A percentile compares a stretch with the other conserved stretches of the same genome.
Conservation (phyloP, 2,329 filamentous ascomycete species). For the Fusarium austroafricanum region DNA sequence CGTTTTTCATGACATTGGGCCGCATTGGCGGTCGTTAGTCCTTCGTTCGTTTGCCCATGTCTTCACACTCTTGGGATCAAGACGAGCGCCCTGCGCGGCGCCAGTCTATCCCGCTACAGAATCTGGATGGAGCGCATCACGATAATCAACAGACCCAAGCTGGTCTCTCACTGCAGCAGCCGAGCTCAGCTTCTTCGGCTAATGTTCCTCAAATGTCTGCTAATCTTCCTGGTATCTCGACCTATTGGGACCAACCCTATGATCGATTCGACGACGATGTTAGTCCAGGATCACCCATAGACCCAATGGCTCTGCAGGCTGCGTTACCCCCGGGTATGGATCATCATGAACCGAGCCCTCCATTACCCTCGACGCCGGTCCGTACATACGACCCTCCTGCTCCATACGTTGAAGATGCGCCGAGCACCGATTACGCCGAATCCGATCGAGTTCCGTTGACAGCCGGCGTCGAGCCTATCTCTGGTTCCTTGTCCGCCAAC, state of each 20-base stretch:
- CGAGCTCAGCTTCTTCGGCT: constrained; percentile 12
- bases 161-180: constrained; percentile 22
- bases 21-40: constrained; percentile 36
- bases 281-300: constrained; percentile 63
- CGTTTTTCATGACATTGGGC: constrained; percentile 40
- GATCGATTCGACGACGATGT: constrained; percentile 52
- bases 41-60: constrained; percentile 45
- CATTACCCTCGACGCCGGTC: constrained; percentile 41
- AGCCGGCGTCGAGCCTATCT: constrained; percentile 65
- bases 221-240: constrained; percentile 59
- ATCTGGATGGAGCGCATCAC: constrained; percentile 56
- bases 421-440: constrained; percentile 58
- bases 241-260: constrained; percentile 65
- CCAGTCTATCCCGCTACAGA: constrained; percentile 77
- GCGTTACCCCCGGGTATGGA: constrained; percentile 66
- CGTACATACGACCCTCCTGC: constrained; percentile 48
- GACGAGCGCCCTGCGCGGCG: constrained; percentile 45
- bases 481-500: constrained; percentile 59
- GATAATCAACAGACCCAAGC: constrained; percentile 20
- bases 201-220: constrained; percentile 41
- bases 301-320: constrained; percentile 64
- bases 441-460: constrained; percentile 71
- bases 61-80: constrained; percentile 45
- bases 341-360: constrained; percentile 37
- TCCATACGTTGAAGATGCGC: constrained; percentile 52